Base-by-base conservation (phyloP, 2,329 filamentous ascomycete genomes). In the Hypoxylon sp. region DNA sequence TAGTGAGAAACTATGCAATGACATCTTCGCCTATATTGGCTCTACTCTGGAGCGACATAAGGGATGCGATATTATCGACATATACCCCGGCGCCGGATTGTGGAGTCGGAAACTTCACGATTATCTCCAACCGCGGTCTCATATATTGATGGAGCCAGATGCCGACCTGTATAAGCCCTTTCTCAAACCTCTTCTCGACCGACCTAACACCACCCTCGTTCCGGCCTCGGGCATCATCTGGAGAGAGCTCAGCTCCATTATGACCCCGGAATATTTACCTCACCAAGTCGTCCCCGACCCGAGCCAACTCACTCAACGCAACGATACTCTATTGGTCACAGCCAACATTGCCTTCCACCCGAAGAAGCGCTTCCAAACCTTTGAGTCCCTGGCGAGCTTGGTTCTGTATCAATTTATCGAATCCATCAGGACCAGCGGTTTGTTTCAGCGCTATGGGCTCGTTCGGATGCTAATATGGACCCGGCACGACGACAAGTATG, bases 1-100 rank as follows among this genome's bases (percentile, higher is more conserved):
- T 14, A 82, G 81, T 73, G 79, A 85, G 13, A 71, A 78, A 36
- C 80, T 90, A 14, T 88, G 86, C 70, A 81, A 93, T 75, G 90
- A 95, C 73, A 82, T 92, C 13, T 73, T 97, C 49, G 77, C 87
- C 5, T 92, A 92, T 66, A 81, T 97, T n/a, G 88, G 86, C 2
- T 85, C 87, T 0, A 89, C 89, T 2, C 85, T 98, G 17, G 81
- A 88, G 34, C 86, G 88, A 48, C 90, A 96, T 78, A 82, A 84
- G 53, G 92, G 93, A 59, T 94, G 94, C 80, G 94, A 97, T 74
- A 86, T 98, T 48, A 83, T 99, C 73, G 95, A 98, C 76, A 82
- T 97, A 61, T 93, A 94, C 77, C 95, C 95, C 0, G 94, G 94
- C 13, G 82, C 82, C 0, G 93, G 94, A 7, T 59, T 97, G 2